Percentiles rank a stretch among this genome's conserved stretches.
Conservation (phyloP, 1,139 yeast species). For the Suzukiozyma palmioleophila region DNA sequence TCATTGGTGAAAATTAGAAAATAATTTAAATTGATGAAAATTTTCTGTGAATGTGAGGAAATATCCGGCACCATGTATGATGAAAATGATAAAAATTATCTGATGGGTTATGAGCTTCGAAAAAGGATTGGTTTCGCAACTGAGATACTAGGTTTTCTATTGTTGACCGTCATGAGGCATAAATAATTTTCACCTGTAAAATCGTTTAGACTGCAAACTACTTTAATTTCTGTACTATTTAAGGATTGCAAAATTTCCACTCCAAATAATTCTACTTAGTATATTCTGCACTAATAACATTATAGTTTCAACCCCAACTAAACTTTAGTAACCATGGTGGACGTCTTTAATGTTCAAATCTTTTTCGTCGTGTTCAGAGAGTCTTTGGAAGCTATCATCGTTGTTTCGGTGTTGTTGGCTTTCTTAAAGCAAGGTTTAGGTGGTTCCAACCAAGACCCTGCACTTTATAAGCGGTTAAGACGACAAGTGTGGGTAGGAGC, state of each 20-base stretch:
- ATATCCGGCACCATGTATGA: not conserved
- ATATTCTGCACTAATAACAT: no score
- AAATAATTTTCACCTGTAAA: no score
- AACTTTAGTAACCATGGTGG: conserved; percentile 19
- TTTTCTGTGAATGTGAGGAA: not conserved
- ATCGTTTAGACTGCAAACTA: no score
- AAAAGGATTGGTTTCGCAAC: no score
- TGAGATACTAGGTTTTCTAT: no score
- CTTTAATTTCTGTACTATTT: no score
- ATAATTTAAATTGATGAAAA: not conserved
- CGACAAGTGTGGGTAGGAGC: conserved; percentile 84
- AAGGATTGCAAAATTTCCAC: no score
- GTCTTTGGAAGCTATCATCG: conserved; percentile 83
- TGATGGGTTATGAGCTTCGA: not conserved
- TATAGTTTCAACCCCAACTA: no score
- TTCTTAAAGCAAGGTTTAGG: conserved; percentile 85
- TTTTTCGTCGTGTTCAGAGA: conserved; percentile 91
- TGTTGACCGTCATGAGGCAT: no score
- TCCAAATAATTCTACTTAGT: no score
- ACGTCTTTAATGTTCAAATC: conserved; percentile 52
- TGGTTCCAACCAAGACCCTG: conserved; percentile 41
- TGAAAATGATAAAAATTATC: conserved; percentile 1
- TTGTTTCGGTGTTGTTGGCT: conserved; percentile 84
- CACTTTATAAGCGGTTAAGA: conserved; percentile 55
- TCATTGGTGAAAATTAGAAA: no score